Evolutionary conservation across 768 basidiomycete genomes (phyloP), one percentile per base, ranked within the genome.

Genomic region (Glaciozyma martinii): DNA sequence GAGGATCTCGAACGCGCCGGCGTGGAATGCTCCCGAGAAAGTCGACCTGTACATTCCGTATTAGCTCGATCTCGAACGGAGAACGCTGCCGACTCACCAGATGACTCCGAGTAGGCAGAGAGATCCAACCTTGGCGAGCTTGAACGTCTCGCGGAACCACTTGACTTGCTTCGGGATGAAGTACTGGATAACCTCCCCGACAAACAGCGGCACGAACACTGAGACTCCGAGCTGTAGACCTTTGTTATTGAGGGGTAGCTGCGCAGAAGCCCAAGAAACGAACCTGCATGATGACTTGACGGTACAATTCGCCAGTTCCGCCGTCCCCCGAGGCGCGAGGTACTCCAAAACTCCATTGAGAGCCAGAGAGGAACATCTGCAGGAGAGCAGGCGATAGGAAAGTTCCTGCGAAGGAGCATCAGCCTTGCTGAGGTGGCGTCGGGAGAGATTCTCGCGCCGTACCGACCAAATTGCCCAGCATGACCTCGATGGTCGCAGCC

Each of bases 381-480:
- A 76, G 65, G 0, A 76, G 63, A 2, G 75, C 70, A 0, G 76
- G 76, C 0, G 67, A 70, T 30, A 76, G 62, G 61, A 76, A 76
- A 4, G 75, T 74, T 32, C 76, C 49, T 47, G 46, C 8, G 37
- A 23, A 15, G 3, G 19, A 3, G 21, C 9, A 47, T 19, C 21
- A 47, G 19, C n/a, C n/a, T n/a, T 8, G 46, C 46, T 47, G 19
- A 19, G 3, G 3, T 19, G 21, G 46, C 19, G 44, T 16, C 21
- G 46, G 6, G 46, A 47, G 46, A 46, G 44, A 7, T 19, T 19
- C 46, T 21, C 21, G 21, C 46, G 19, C 46, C 42, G 42, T 9
- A 47, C 46, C 75, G 47, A 75, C 56, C n/a, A 75, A 52, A 49
- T 75, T 75, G 15, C 74, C 73, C 8, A 75, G 33, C 16, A 75